Base-by-base conservation (phyloP, 2,329 filamentous ascomycete species). In the Alternaria panax region DNA sequence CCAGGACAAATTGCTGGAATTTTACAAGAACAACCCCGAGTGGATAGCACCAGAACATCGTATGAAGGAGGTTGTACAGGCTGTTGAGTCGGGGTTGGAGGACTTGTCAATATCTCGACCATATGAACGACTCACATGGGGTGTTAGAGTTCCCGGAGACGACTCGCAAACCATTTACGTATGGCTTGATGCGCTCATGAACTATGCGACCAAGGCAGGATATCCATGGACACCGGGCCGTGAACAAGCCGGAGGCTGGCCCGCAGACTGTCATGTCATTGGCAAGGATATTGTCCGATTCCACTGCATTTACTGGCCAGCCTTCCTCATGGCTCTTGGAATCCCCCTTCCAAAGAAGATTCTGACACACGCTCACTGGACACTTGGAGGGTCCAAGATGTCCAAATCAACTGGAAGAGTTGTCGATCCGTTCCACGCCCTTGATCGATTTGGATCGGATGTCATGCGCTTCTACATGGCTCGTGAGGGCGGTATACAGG, bases 271-370 rank as follows among this genome's bases (percentile, higher is more conserved):
- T 18, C 95, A 99, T 45, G 88, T 99, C 25, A 90, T 99, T 55
- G 95, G 95, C 48, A 99, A 99, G 79, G 95, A 99, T 76, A 99
- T 99, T 66, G 84, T 96, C 57, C 90, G 84, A 18, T 99, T 99
- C 78, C 96, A 99, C 76, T 94, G 92, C 78, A 89, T 99, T 47
- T 99, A 99, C 82, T 99, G 96, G 95, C 95, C 95, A 0, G 95
- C 95, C 4, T 90, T 99, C 68, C 87, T 99, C 16, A 90, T 99
- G 85, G 94, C 95, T 1, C 82, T 97, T 14, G 88, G 89, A 51
- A 83, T 98, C 5, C 90, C 92, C 1, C 82, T 91, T 1, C 92
- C 95, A 1, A 90, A 88, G 72, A 88, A 88, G 63, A 86, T 99
- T 30, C 82, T 99, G 2, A 92, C 92, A 52, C 95, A 99, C 75